Evolutionary conservation across 805 yeast genomes (phyloP), one percentile per base, ranked within the genome.

Genomic region (Monosporozyma aerobia): DNA sequence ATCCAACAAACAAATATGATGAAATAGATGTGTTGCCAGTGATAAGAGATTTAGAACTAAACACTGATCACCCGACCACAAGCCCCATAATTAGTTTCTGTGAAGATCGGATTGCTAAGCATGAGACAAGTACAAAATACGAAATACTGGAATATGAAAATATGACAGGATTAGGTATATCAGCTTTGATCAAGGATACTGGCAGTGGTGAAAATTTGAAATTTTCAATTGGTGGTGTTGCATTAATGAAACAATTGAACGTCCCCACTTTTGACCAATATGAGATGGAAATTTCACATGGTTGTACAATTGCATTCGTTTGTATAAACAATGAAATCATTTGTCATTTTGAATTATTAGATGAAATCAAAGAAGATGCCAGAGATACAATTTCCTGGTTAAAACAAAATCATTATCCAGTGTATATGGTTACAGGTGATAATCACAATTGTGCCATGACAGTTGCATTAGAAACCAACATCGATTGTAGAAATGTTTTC

Each of bases 381-480:
- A 69, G 67, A 32, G 76, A 74, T 2, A 83, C 88, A 0, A 72
- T 94, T 14, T 69, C 74, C 27, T 76, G 79, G 55, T 72, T 94
- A 48, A 69, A 69, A 49, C 58, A 63, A 1, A 69, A 73, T 46
- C 83, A 85, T 0, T 78, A 80, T 58, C 72, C 76, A 9, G 83
- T 90, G 10, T 95, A 89, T 7, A 81, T 94, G 80, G 87, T 94
- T 2, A 89, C 96, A 1, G 99, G 99, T 41, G 99, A 94, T 67
- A 79, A 82, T 53, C 65, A 64, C 5, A 70, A 70, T 25, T 80
- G 86, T 2, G 94, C 96, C 0, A 64, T 68, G 40, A 73, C 74
- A 51, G 79, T 89, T 44, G 96, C 94, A 0, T 59, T 63, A 9
- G 76, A 78, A 49, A 77, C 89, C 35, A 92, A 89, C 0, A 83